Base-by-base conservation (phyloP, 192 early-diverging fungal species). In the Podila clonocystis region DNA sequence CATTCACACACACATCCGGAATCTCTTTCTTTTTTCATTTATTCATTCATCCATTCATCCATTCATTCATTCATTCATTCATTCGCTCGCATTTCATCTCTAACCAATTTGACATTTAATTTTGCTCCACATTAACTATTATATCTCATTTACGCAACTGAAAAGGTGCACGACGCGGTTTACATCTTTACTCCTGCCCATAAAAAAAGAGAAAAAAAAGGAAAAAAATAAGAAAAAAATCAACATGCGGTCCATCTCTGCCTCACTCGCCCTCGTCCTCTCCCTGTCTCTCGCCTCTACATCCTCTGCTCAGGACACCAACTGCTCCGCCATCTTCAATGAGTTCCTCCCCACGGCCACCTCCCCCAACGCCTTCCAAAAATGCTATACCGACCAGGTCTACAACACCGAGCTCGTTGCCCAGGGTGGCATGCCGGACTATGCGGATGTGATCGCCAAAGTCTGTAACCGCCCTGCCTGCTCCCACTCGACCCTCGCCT, bases 391-490 rank as follows among this genome's bases (percentile, higher is more conserved):
- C 30, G 74, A 76, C 28, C 67, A 66, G 13, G 45, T 34, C 30
- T 76, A 70, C 31, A 70, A 76, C 49, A 55, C 74, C 2, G 68
- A 62, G 0, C 63, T 76, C 9, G 74, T 70, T n/a, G 22, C 68
- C 63, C 67, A 70, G 20, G 63, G 74, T 1, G 33, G 33, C 7
- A 61, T 17, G 13, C 74, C 68, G 4, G 58, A 76, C 49, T 76
- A 70, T 15, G 30, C 22, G 3, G 62, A 76, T 6, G 58, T 76
- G 30, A 62, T 76, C 26, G 22, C 62, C 31, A 66, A 60, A 45
- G 24, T 64, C 45, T 75, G 74, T 29, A 29, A n/a, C 11, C 61
- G 34, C 4, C 55, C 70, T 13, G 49, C 66, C 8, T 68, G 74
- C 33, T 75, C 74, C 5, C 67, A 60, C 13, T 75, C 67, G 12